phyloP scores from a whole-genome alignment of 2,329 filamentous ascomycete genomes.

The Fusarium sp. region DNA sequence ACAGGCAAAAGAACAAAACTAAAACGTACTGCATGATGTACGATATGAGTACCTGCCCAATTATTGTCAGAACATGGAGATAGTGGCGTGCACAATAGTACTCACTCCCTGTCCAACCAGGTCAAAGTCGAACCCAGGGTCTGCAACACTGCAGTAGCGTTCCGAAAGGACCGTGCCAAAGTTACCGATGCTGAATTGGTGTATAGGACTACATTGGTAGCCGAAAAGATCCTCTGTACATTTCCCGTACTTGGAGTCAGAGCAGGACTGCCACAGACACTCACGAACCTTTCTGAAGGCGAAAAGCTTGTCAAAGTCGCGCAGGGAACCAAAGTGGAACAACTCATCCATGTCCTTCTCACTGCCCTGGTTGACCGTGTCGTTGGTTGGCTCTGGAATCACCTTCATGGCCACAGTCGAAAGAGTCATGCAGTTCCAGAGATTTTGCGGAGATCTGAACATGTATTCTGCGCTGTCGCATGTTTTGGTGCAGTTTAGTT shows the following conservation, averaged over 20 bases:
- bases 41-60: background rate
- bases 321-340: background rate
- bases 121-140: background rate
- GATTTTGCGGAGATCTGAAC: background rate
- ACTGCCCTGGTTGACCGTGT: background rate
- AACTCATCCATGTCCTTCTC: background rate
- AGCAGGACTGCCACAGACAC: background rate
- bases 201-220: background rate
- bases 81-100: accelerated
- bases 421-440: background rate
- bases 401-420: background rate
- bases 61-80: background rate
- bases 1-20: background rate
- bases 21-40: background rate
- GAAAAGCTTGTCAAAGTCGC: background rate
- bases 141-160: background rate
- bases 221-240: background rate
- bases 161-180: background rate
- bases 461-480: background rate
- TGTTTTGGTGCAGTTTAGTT: background rate
- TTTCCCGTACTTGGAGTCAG: background rate
- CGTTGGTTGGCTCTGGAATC: background rate
- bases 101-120: background rate
- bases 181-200: background rate
- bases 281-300: background rate